Percentiles rank a stretch among this genome's conserved stretches.
phyloP scores from a whole-genome alignment of 163 green algal species.

The Botryococcus braunii region DNA sequence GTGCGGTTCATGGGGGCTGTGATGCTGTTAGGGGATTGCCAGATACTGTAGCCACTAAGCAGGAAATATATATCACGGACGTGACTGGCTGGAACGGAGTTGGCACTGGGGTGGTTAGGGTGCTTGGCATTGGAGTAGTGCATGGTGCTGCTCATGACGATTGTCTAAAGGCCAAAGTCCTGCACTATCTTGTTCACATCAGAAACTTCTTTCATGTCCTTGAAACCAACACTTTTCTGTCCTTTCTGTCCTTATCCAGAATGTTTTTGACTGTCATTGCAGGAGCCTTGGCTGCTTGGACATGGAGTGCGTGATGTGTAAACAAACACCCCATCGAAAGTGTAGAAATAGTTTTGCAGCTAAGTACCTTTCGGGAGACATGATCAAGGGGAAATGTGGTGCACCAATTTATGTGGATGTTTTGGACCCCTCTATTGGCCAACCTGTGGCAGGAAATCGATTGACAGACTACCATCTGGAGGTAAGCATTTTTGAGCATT shows the following conservation, averaged over 20 bases:
- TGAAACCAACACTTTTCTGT: background rate
- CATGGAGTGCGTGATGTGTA: constrained; percentile 37
- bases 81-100: too few species aligned
- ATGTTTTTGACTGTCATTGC: background rate
- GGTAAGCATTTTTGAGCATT: constrained; percentile 9
- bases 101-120: too few species aligned
- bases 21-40: too few species aligned
- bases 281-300: constrained; percentile 51
- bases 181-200: background rate
- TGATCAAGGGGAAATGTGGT: constrained; percentile 50
- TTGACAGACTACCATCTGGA: constrained; percentile 34
- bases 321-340: constrained; percentile 34
- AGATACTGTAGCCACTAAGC: too few species aligned
- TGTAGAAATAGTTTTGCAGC: constrained; percentile 37
- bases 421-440: constrained; percentile 27
- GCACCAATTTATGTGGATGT: constrained; percentile 48
- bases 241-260: background rate
- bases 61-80: too few species aligned
- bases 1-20: too few species aligned
- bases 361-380: constrained; percentile 52
- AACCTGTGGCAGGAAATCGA: constrained; percentile 24
- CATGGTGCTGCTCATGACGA: background rate
- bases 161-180: background rate
- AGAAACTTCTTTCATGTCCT: too few species aligned
- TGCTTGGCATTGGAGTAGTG: background rate